Conservation (phyloP, 768 basidiomycete species). For the Phlebiopsis flavidoalba region DNA sequence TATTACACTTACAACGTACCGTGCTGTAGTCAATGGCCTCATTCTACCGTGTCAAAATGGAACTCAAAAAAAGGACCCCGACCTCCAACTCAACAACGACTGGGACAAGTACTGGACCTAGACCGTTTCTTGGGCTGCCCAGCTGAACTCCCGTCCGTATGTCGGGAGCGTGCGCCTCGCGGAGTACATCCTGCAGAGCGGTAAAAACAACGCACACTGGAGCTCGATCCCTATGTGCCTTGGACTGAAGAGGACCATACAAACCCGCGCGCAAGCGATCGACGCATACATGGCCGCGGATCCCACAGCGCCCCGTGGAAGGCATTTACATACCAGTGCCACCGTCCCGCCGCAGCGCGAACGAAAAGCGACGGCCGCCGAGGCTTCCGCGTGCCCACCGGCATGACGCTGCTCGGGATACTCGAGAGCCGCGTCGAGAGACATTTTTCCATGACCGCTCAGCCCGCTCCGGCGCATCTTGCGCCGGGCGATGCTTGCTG, state of each 20-base stretch:
- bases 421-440: background rate
- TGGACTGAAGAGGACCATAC: background rate
- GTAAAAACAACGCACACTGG: background rate
- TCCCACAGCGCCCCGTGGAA: background rate
- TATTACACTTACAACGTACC: slow-evolving; percentile 14
- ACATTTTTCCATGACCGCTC: background rate
- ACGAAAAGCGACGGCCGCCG: background rate
- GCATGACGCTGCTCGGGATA: background rate
- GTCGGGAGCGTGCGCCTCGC: slow-evolving; percentile 13
- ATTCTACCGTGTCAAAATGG: slow-evolving; percentile 8
- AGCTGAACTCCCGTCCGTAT: background rate
- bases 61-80: too few relatives aligned
- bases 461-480: slow-evolving; percentile 7
- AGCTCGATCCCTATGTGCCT: background rate
- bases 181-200: slow-evolving; percentile 13
- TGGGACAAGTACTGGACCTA: slow-evolving; percentile 13
- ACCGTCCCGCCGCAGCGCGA: background rate
- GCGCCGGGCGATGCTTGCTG: slow-evolving; percentile 3
- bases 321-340: background rate
- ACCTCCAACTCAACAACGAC: background rate
- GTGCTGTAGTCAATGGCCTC: slow-evolving; percentile 11
- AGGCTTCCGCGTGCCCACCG: background rate
- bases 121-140: slow-evolving; percentile 22
- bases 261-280: background rate
- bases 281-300: background rate